Percentiles rank a stretch among this genome's conserved stretches.
Evolutionary conservation across 495 filamentous ascomycete genomes (phyloP).

Genomic region (Neurospora tetraspora): DNA sequence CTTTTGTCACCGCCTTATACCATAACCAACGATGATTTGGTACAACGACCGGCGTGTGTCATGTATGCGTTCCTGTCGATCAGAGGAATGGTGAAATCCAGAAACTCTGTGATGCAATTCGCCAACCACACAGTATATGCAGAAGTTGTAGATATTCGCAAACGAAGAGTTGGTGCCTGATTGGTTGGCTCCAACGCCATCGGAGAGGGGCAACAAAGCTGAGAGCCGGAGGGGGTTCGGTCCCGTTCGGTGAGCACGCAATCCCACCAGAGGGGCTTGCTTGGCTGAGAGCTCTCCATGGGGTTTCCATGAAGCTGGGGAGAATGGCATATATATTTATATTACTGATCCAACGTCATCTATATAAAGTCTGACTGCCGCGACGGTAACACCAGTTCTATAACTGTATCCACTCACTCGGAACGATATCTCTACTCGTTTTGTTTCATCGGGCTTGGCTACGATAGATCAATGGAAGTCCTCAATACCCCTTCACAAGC

Average conservation of each 20-base stretch:
- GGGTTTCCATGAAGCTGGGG: neutral
- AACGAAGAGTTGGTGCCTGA: neutral
- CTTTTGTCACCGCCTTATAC: neutral
- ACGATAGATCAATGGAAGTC: too few relatives aligned
- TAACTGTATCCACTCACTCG: neutral
- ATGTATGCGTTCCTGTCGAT: neutral
- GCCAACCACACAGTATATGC: neutral
- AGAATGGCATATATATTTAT: neutral
- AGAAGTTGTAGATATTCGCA: neutral
- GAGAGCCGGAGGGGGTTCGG: neutral
- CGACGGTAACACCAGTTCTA: neutral
- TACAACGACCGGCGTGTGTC: neutral
- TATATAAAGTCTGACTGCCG: neutral
- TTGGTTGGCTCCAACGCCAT: neutral
- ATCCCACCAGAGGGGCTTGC: neutral
- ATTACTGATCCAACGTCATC: neutral
- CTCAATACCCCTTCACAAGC: too few relatives aligned
- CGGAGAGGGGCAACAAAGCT: neutral
- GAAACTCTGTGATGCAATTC: conserved; percentile 15
- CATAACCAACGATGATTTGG: neutral
- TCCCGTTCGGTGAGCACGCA: neutral
- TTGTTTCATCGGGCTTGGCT: neutral
- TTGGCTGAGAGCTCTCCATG: neutral
- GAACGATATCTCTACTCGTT: neutral
- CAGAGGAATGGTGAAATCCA: conserved; percentile 12